A percentile compares a stretch with the other conserved stretches of the same genome.
These are phyloP conservation scores for Ceratocystis colombiana DNA, from an alignment of 2,329 filamentous ascomycete species.

Conservation along the genomic window DNA sequence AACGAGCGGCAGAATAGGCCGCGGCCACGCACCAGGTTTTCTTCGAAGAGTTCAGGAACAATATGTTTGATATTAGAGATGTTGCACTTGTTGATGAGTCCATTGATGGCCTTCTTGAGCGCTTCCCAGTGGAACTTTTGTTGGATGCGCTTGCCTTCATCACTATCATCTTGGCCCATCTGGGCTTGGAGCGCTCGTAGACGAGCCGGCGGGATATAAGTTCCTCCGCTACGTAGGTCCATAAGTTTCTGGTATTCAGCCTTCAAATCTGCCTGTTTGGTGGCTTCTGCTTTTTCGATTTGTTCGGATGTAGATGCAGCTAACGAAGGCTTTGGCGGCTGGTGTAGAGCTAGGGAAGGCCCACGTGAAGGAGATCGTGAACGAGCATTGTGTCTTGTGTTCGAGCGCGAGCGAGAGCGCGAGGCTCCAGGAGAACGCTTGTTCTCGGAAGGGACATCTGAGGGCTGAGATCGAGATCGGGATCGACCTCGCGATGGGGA, in stretches of 20 bases:
- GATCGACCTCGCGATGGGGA: slow-evolving; percentile 31
- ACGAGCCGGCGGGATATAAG: slow-evolving; percentile 88
- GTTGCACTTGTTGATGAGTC: slow-evolving; percentile 98
- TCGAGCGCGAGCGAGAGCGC: slow-evolving; percentile 18
- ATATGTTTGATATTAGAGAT: slow-evolving; percentile 96
- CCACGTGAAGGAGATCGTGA: slow-evolving; percentile 31
- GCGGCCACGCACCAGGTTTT: slow-evolving; percentile 84
- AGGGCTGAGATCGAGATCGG: not conserved
- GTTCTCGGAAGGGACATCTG: not conserved
- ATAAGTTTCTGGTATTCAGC: slow-evolving; percentile 88
- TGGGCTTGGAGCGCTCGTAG: slow-evolving; percentile 87
- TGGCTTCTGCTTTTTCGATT: slow-evolving; percentile 55
- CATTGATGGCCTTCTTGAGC: slow-evolving; percentile 97
- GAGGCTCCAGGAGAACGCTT: not conserved
- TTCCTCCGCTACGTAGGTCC: slow-evolving; percentile 86
- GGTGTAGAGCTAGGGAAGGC: slow-evolving; percentile 27
- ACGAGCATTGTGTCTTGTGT: slow-evolving; percentile 30
- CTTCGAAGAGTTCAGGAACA: slow-evolving; percentile 86
- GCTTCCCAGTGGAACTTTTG: slow-evolving; percentile 61
- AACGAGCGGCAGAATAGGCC: slow-evolving; percentile 92
- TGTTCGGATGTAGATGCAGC: slow-evolving; percentile 26
- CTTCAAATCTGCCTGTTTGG: slow-evolving; percentile 80
- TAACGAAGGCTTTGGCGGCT: slow-evolving; percentile 27
- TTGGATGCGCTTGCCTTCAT: slow-evolving; percentile 97
- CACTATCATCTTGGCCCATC: slow-evolving; percentile 90